A percentile compares a stretch with the other conserved stretches of the same genome.
phyloP scores from a whole-genome alignment of 2,329 filamentous ascomycete genomes.

The Phymatotrichopsis omnivora region DNA sequence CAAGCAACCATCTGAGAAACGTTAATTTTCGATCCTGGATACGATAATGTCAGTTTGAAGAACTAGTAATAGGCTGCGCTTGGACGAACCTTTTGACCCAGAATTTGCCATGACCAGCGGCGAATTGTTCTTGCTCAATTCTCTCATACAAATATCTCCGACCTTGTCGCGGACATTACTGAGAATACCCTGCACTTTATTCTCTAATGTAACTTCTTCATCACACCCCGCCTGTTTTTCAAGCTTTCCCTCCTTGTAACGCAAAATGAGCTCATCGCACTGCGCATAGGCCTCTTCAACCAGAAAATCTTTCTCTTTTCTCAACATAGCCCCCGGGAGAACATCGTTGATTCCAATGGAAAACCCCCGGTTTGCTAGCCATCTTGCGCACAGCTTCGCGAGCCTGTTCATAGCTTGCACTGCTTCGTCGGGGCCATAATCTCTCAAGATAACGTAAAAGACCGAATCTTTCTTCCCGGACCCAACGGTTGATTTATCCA shows the following conservation, averaged over 20 bases:
- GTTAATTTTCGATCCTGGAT: conserved; percentile 72
- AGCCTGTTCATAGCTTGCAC: conserved; percentile 89
- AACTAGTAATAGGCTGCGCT: not conserved
- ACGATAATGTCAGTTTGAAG: not conserved
- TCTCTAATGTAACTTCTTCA: conserved; percentile 85
- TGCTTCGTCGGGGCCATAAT: conserved; percentile 83
- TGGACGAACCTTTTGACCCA: conserved; percentile 63
- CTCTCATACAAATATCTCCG: conserved; percentile 80
- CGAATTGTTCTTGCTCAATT: conserved; percentile 82
- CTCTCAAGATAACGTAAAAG: conserved; percentile 91
- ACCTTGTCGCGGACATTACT: conserved; percentile 86
- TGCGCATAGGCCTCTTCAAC: conserved; percentile 68
- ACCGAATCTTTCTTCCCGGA: conserved; percentile 95
- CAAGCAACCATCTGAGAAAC: conserved; percentile 98
- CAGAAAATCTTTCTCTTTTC: conserved; percentile 61
- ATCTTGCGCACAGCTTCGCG: conserved; percentile 79
- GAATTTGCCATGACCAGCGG: conserved; percentile 95
- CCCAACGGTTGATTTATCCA: conserved; percentile 98
- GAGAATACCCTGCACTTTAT: conserved; percentile 78
- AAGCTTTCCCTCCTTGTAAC: conserved; percentile 69
- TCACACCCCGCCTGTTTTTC: conserved; percentile 82
- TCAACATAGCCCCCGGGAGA: conserved; percentile 64
- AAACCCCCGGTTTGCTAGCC: conserved; percentile 83
- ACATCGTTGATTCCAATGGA: conserved; percentile 95
- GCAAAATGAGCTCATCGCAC: conserved; percentile 72